These are phyloP conservation scores for Alternaria sp. DNA, from an alignment of 2,329 filamentous ascomycete genomes.

Conservation along the genomic window DNA sequence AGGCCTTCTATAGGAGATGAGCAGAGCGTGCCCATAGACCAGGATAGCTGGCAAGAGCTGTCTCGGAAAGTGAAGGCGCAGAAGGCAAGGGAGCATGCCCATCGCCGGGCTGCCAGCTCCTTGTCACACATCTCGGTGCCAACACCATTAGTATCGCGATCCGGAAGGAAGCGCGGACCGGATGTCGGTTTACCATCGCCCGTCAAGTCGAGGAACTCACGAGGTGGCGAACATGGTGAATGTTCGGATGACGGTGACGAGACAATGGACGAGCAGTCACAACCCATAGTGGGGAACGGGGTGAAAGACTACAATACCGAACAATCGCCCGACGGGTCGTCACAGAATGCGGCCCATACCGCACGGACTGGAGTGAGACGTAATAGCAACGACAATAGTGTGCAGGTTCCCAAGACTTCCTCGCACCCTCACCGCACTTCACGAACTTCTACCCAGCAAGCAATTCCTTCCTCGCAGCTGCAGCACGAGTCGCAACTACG, in stretches of 20 bases:
- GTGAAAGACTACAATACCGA: conserved; percentile 25
- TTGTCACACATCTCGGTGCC: conserved; percentile 40
- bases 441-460: conserved; percentile 25
- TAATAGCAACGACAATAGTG: conserved; percentile 25
- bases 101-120: conserved; percentile 30
- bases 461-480: conserved; percentile 28
- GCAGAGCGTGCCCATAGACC: conserved; percentile 14
- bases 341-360: conserved; percentile 25
- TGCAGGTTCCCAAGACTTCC: conserved; percentile 49
- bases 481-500: conserved; percentile 28
- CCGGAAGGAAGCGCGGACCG: conserved; percentile 20
- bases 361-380: conserved; percentile 19
- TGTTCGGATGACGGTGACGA: conserved; percentile 32
- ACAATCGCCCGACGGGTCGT: conserved; percentile 43
- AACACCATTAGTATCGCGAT: conserved; percentile 17
- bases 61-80: conserved; percentile 24
- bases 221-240: conserved; percentile 6
- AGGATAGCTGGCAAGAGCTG: conserved; percentile 43
- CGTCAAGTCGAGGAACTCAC: conserved; percentile 6
- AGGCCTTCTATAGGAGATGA: conserved; percentile 27
- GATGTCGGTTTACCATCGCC: conserved; percentile 38
- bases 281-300: conserved; percentile 15
- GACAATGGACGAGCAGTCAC: conserved; percentile 27
- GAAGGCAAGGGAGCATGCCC: conserved; percentile 28
- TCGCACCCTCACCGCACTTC: conserved; percentile 39